Evolutionary conservation across 2,329 filamentous ascomycete genomes (phyloP).

Genomic region (Pseudogymnoascus sp.): DNA sequence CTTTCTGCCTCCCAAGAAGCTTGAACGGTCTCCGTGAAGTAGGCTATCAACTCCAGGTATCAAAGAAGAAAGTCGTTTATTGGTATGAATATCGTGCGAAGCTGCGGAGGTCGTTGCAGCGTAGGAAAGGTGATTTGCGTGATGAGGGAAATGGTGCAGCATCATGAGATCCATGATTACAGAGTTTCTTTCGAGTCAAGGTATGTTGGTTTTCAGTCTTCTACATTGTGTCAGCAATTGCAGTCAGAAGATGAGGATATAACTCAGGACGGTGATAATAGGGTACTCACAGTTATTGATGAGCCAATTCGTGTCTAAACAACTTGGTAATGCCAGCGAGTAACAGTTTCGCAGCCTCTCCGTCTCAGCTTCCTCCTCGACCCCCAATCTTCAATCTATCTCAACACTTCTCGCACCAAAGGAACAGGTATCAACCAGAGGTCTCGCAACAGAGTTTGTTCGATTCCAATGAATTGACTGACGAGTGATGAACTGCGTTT

Average conservation of each 20-base stretch:
- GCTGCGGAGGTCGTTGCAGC: not conserved
- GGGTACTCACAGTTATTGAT: not conserved
- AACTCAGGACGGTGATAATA: not conserved
- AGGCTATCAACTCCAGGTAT: not conserved
- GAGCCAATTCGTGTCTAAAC: not conserved
- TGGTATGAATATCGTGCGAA: slow-evolving; percentile 9
- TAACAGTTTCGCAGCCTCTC: slow-evolving; percentile 4
- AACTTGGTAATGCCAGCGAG: not conserved
- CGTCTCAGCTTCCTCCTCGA: not conserved
- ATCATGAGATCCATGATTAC: slow-evolving; percentile 7
- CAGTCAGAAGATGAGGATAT: not conserved
- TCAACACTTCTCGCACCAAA: not conserved
- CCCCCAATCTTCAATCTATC: slow-evolving; percentile 1
- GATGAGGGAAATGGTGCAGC: not conserved
- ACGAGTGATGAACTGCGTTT: slow-evolving; percentile 5
- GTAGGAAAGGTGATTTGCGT: not conserved
- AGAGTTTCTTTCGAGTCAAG: not conserved
- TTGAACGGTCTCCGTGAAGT: slow-evolving; percentile 1
- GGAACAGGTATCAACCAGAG: not conserved
- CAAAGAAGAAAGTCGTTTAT: slow-evolving; percentile 1
- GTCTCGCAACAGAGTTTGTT: slow-evolving; percentile 5
- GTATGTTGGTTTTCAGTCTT: slow-evolving; percentile 6
- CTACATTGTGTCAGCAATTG: not conserved
- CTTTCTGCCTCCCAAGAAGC: not conserved
- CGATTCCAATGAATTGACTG: slow-evolving; percentile 4